A percentile compares a stretch with the other conserved stretches of the same genome.
Conservation (phyloP, 768 basidiomycete species). For the Russula sp. region DNA sequence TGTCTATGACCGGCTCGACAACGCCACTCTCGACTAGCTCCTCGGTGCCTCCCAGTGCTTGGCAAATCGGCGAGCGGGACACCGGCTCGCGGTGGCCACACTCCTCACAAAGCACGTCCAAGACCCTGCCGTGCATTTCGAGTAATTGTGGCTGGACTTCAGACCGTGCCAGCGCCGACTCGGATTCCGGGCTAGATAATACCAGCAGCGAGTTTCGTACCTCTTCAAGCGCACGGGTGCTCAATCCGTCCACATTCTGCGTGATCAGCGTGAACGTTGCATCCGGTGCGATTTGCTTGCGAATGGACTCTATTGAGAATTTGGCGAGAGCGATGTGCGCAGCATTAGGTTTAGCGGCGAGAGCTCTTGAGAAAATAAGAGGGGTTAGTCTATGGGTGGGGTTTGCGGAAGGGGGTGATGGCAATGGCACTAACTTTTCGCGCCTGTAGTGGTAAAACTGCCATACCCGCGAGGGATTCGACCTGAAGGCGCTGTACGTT, state of each 20-base stretch:
- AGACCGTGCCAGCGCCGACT: no score
- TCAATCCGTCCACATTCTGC: conserved; percentile 57
- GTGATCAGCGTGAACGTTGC: conserved; percentile 46
- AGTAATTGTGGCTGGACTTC: conserved; percentile 24
- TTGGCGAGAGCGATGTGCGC: conserved; percentile 47
- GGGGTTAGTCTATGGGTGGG: not conserved
- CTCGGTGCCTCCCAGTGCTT: conserved; percentile 40
- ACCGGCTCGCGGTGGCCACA: conserved; percentile 39
- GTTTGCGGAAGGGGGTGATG: not conserved
- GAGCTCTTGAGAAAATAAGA: not conserved
- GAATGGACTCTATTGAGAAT: conserved; percentile 35
- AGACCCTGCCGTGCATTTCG: conserved; percentile 59
- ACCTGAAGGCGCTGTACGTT: conserved; percentile 6
- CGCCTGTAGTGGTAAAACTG: conserved; percentile 17
- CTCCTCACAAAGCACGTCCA: conserved; percentile 40
- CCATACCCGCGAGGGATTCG: conserved; percentile 14
- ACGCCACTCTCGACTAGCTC: conserved; percentile 2
- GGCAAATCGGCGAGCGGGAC: conserved; percentile 38
- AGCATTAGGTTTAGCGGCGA: conserved; percentile 41
- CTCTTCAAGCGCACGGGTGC: conserved; percentile 33
- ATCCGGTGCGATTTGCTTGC: conserved; percentile 34
- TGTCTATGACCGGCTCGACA: conserved; percentile 24
- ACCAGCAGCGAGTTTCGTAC: not conserved
- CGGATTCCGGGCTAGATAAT: no score
- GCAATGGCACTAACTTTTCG: conserved; percentile 8